A percentile compares a stretch with the other conserved stretches of the same genome.
phyloP scores from a whole-genome alignment of 208 protist species.

The Acanthamoeba comandoni region DNA sequence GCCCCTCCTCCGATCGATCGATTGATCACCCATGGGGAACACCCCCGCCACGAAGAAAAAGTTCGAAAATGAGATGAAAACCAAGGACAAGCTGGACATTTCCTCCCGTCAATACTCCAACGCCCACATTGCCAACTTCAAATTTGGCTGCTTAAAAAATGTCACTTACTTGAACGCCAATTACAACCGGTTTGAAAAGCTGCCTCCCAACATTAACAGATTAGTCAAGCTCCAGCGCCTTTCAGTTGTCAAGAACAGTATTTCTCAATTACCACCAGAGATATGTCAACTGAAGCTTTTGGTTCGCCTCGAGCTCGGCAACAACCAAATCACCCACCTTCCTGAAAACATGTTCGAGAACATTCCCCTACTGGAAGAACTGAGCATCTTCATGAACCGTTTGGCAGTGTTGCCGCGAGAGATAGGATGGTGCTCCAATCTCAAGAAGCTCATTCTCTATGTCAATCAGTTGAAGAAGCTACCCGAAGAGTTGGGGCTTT shows the following conservation, averaged over 20 bases:
- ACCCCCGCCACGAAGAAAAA: constrained; percentile 53
- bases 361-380: constrained; percentile 63
- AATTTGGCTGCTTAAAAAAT: constrained; percentile 64
- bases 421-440: constrained; percentile 6
- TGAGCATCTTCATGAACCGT: constrained; percentile 65
- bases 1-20: no score
- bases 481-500: constrained; percentile 70
- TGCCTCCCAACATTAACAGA: constrained; percentile 58
- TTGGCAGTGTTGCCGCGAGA: constrained; percentile 30
- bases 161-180: constrained; percentile 57
- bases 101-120: constrained; percentile 43
- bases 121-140: constrained; percentile 32
- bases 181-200: constrained; percentile 47
- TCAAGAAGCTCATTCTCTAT: constrained; percentile 24
- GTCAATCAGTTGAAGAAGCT: constrained; percentile 58
- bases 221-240: constrained; percentile 60
- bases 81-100: constrained; percentile 69
- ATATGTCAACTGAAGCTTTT: constrained; percentile 54
- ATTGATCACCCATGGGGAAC: background rate
- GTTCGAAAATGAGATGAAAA: constrained; percentile 68
- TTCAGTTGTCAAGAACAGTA: constrained; percentile 53
- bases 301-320: constrained; percentile 50
- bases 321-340: constrained; percentile 28
- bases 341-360: constrained; percentile 60
- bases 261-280: constrained; percentile 24